These are phyloP conservation scores for Rhododendron mucronatum DNA, from an alignment of 148 eudicot species.

Conservation along the genomic window DNA sequence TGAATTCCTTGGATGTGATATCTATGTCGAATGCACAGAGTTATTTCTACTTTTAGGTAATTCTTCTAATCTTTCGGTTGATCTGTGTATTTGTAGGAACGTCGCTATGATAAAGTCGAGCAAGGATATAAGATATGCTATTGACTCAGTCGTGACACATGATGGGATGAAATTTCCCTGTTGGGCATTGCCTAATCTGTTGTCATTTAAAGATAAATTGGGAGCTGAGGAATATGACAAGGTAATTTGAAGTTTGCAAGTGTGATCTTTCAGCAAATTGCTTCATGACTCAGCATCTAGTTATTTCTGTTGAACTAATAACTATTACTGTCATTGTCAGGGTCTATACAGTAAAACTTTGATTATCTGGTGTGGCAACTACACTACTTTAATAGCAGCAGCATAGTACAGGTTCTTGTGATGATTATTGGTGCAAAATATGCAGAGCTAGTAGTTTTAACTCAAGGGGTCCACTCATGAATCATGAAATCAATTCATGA, in stretches of 20 bases:
- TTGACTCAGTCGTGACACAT: constrained; percentile 83
- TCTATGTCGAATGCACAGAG: background rate
- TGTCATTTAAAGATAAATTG: constrained; percentile 48
- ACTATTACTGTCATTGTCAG: background rate
- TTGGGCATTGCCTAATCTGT: constrained; percentile 66
- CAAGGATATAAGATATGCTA: constrained; percentile 76
- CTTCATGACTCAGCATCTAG: background rate
- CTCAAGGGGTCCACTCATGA: background rate
- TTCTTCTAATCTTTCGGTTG: background rate
- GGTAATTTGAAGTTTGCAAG: constrained; percentile 29
- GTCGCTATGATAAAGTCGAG: constrained; percentile 88
- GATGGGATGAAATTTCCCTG: constrained; percentile 86
- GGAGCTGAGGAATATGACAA: constrained; percentile 62
- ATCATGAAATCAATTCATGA: background rate
- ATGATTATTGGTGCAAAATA: background rate
- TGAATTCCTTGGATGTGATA: background rate
- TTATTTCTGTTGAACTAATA: background rate
- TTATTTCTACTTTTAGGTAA: background rate
- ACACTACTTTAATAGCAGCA: background rate
- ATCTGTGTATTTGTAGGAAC: constrained; percentile 35
- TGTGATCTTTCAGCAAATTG: background rate
- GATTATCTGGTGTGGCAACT: background rate
- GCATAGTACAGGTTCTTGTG: background rate
- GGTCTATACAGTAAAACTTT: background rate
- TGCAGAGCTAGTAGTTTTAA: background rate